A percentile compares a stretch with the other conserved stretches of the same genome.
Evolutionary conservation across 306 rosid species (phyloP).

Genomic region (Trifolium pratense): DNA sequence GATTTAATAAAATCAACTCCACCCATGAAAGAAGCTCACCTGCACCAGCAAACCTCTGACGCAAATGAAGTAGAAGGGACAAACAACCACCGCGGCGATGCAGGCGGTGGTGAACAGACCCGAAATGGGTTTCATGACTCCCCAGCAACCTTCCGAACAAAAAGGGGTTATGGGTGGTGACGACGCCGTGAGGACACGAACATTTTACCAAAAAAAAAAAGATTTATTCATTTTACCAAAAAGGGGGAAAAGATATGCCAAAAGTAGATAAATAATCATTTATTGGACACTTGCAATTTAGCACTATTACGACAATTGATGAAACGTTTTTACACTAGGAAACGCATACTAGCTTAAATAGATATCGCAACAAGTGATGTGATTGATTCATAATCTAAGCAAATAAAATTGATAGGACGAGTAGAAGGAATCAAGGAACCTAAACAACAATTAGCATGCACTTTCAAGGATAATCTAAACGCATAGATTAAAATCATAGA

Average conservation of each 20-base stretch:
- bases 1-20: no score
- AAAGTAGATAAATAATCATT: constrained; percentile 18
- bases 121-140: no score
- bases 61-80: no score
- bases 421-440: constrained; percentile 13
- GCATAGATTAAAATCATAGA: constrained; percentile 13
- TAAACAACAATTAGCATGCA: constrained; percentile 11
- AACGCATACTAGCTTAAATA: constrained; percentile 23
- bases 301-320: not conserved
- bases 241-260: not conserved
- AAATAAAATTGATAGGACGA: constrained; percentile 9
- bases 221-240: constrained; percentile 1
- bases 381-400: constrained; percentile 17
- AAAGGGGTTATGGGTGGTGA: no score
- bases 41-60: no score
- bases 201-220: no score
- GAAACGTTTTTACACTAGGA: constrained; percentile 4
- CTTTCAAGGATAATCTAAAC: constrained; percentile 30
- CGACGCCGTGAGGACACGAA: no score
- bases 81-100: no score
- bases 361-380: not conserved
- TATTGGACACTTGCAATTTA: constrained; percentile 30
- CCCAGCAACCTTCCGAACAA: no score
- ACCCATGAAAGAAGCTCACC: no score
- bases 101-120: no score